A percentile compares a stretch with the other conserved stretches of the same genome.
These are phyloP conservation scores for Polytrichum commune DNA, from an alignment of 225 moss, liverwort and hornwort genomes.

Conservation along the genomic window DNA sequence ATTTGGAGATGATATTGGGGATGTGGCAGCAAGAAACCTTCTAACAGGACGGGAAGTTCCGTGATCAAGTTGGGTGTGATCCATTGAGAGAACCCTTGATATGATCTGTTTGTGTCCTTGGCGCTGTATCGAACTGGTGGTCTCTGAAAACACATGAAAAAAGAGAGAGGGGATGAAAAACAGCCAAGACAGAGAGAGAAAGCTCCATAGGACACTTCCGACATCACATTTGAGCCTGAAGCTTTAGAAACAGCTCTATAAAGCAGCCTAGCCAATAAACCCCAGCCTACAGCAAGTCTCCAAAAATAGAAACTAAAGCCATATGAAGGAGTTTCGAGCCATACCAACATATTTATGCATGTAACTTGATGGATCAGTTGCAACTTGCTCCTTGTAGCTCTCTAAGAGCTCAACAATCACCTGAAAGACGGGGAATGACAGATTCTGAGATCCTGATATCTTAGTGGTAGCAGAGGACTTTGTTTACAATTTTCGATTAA, in stretches of 20 bases:
- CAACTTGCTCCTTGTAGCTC: slow-evolving; percentile 94
- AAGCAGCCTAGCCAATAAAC: too few species aligned
- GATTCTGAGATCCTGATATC: too few species aligned
- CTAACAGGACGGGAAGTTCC: background rate
- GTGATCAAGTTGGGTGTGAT: background rate
- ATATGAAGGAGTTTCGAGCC: slow-evolving; percentile 3
- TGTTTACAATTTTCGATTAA: too few species aligned
- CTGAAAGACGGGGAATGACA: slow-evolving; percentile 20
- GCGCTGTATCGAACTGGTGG: slow-evolving; percentile 3
- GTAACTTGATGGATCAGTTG: slow-evolving; percentile 78
- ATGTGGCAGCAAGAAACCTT: slow-evolving; percentile 3
- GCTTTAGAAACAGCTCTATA: too few species aligned
- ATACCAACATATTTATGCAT: slow-evolving; percentile 92
- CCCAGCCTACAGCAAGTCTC: too few species aligned
- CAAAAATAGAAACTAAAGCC: too few species aligned
- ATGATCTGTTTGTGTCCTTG: background rate
- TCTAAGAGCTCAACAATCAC: slow-evolving; percentile 92
- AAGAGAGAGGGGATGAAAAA: background rate
- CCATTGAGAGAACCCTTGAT: slow-evolving; percentile 1
- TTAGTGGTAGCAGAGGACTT: too few species aligned
- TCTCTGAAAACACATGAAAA: background rate
- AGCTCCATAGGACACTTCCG: too few species aligned
- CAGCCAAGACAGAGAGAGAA: too few species aligned
- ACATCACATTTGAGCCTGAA: too few species aligned
- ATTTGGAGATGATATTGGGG: background rate